phyloP scores from a whole-genome alignment of 352 stramenopile species.

The Blastocystis sp. region DNA sequence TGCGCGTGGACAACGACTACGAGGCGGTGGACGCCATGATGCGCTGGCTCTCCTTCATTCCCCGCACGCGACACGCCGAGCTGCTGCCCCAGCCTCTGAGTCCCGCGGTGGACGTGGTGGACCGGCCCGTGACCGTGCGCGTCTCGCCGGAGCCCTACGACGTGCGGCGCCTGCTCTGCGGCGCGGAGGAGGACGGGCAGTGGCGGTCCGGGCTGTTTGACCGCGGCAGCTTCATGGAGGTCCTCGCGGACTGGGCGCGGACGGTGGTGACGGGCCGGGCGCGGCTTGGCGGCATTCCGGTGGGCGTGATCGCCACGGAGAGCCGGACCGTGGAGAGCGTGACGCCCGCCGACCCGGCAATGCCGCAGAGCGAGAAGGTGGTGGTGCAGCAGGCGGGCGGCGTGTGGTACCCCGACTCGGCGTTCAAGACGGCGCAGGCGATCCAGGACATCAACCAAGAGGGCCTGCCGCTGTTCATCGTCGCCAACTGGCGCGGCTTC shows the following conservation, averaged over 20 bases:
- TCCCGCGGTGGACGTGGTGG: conserved; percentile 79
- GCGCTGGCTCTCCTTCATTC: conserved; percentile 97
- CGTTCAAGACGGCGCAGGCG: conserved; percentile 98
- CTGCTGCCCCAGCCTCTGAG: conserved; percentile 75
- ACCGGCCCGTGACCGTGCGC: conserved; percentile 83
- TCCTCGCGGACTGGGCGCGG: conserved; percentile 95
- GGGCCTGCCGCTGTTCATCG: conserved; percentile 96
- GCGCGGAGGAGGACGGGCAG: conserved; percentile 75
- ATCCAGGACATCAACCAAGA: conserved; percentile 98
- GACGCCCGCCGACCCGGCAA: conserved; percentile 93
- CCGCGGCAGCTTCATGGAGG: conserved; percentile 95
- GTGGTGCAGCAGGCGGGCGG: conserved; percentile 94
- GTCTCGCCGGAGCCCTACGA: conserved; percentile 91
- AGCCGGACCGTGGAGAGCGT: conserved; percentile 92
- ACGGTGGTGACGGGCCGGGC: conserved; percentile 94
- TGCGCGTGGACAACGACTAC: conserved; percentile 91
- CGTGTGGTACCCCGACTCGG: conserved; percentile 99
- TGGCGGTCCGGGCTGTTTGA: conserved; percentile 93
- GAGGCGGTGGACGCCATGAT: conserved; percentile 89
- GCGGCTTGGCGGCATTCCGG: conserved; percentile 93
- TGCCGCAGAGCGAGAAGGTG: conserved; percentile 90
- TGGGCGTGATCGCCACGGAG: conserved; percentile 96
- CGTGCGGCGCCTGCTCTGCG: conserved; percentile 85
- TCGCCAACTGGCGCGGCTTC: conserved; percentile 99
- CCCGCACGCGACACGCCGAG: conserved; percentile 80